A percentile compares a stretch with the other conserved stretches of the same genome.
These are phyloP conservation scores for Diaporthe sp. DNA, from an alignment of 2,329 filamentous ascomycete genomes.

Conservation along the genomic window DNA sequence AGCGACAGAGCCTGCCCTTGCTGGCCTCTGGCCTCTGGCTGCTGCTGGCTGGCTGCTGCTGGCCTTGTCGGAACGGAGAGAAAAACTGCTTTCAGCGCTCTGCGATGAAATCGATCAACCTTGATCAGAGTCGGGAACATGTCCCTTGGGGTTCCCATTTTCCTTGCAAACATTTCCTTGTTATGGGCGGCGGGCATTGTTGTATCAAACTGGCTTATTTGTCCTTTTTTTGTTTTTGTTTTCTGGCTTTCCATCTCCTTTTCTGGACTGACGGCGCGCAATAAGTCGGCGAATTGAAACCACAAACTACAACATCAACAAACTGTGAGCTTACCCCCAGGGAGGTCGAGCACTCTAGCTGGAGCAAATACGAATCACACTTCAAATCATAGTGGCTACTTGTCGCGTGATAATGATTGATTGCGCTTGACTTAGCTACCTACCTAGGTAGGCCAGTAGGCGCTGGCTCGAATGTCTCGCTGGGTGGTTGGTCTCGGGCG, in stretches of 20 bases:
- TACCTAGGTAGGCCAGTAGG: not conserved
- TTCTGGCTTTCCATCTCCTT: slow-evolving; percentile 32
- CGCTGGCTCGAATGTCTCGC: not conserved
- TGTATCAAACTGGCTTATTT: slow-evolving; percentile 30
- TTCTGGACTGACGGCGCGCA: slow-evolving; percentile 23
- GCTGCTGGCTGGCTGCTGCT: not conserved
- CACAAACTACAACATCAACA: slow-evolving; percentile 10
- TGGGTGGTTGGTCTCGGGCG: not conserved
- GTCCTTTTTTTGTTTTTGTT: slow-evolving; percentile 14
- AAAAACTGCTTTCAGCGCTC: slow-evolving; percentile 19
- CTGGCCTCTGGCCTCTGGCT: slow-evolving; percentile 3
- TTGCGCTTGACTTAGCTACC: not conserved
- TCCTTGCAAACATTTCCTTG: slow-evolving; percentile 38
- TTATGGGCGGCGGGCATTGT: slow-evolving; percentile 35
- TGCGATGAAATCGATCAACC: slow-evolving; percentile 2
- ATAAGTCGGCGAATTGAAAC: slow-evolving; percentile 35
- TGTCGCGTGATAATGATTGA: not conserved
- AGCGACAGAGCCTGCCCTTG: slow-evolving; percentile 22
- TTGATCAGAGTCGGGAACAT: slow-evolving; percentile 4
- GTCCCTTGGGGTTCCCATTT: not conserved
- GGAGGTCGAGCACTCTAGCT: slow-evolving; percentile 29
- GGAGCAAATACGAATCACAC: slow-evolving; percentile 37
- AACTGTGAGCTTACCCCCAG: slow-evolving; percentile 35
- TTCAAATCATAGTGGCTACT: slow-evolving; percentile 5
- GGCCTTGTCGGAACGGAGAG: slow-evolving; percentile 18